Conservation (phyloP, 495 filamentous ascomycete species). For the Penicillium ochrochloron region DNA sequence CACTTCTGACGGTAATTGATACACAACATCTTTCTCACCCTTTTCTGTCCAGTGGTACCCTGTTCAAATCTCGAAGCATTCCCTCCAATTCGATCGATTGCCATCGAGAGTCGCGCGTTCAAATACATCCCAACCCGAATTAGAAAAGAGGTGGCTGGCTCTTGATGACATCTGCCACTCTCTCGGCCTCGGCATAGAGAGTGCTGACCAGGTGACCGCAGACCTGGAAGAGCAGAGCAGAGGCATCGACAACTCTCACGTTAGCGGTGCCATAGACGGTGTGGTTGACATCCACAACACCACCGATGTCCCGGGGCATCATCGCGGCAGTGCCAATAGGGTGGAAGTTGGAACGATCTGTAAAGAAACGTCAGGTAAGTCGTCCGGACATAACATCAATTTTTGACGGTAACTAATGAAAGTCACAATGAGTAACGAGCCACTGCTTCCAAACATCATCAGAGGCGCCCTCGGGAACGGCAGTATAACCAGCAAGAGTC, state of each 20-base stretch:
- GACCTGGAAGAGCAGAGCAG: slow-evolving; percentile 56
- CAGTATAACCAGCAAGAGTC: slow-evolving; percentile 26
- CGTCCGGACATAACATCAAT: not conserved
- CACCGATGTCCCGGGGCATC: slow-evolving; percentile 59
- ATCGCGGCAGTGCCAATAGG: slow-evolving; percentile 57
- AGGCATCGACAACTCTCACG: slow-evolving; percentile 60
- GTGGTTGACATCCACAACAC: slow-evolving; percentile 48
- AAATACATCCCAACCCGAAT: too few relatives aligned
- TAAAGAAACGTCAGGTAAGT: not conserved
- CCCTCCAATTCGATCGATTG: too few relatives aligned
- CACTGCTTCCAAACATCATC: slow-evolving; percentile 34
- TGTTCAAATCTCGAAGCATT: too few relatives aligned
- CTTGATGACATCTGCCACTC: slow-evolving; percentile 54
- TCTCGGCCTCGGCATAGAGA: slow-evolving; percentile 62
- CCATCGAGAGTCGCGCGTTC: too few relatives aligned
- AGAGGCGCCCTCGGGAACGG: slow-evolving; percentile 20
- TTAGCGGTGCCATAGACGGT: slow-evolving; percentile 54
- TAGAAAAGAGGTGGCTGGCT: too few relatives aligned
- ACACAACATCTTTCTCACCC: too few relatives aligned
- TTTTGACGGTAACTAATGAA: not conserved
- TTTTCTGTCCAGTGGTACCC: too few relatives aligned
- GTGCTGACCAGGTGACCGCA: slow-evolving; percentile 56
- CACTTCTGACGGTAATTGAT: too few relatives aligned
- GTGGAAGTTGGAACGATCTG: slow-evolving; percentile 48
- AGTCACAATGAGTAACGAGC: slow-evolving; percentile 37